These are phyloP conservation scores for Stemphylium lycopersici DNA, from an alignment of 2,329 filamentous ascomycete species.

Conservation along the genomic window DNA sequence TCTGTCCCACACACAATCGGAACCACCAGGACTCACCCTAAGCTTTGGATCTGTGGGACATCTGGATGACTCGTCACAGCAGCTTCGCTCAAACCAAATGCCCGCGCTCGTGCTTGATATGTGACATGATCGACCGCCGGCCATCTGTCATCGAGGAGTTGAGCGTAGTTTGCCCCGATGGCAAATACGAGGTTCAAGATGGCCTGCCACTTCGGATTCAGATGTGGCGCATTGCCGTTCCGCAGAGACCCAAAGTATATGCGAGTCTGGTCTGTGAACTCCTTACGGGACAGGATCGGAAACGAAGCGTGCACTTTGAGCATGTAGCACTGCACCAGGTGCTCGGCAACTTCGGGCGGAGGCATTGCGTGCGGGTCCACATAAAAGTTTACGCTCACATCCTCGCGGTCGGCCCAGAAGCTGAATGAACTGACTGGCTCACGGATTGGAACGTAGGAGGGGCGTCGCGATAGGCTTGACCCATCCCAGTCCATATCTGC, in stretches of 20 bases:
- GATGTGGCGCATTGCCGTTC: constrained; percentile 21
- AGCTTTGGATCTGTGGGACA: constrained; percentile 48
- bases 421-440: constrained; percentile 41
- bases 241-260: constrained; percentile 38
- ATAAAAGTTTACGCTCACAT: constrained; percentile 28
- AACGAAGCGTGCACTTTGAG: constrained; percentile 48
- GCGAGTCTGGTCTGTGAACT: constrained; percentile 44
- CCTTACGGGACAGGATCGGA: constrained; percentile 44
- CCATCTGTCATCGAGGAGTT: constrained; percentile 37
- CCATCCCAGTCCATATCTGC: constrained; percentile 13
- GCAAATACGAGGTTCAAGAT: constrained; percentile 53
- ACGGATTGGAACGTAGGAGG: constrained; percentile 13
- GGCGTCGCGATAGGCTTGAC: constrained; percentile 7
- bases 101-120: constrained; percentile 49
- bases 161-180: constrained; percentile 50
- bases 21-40: constrained; percentile 20
- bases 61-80: constrained; percentile 44
- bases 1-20: no score
- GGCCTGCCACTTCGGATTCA: constrained; percentile 45
- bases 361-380: constrained; percentile 45
- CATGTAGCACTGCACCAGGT: constrained; percentile 47
- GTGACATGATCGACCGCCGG: constrained; percentile 43
- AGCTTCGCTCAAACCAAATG: constrained; percentile 39
- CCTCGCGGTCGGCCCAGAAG: constrained; percentile 44
- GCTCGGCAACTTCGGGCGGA: constrained; percentile 36